Percentiles rank a stretch among this genome's conserved stretches.
phyloP scores from a whole-genome alignment of 345 rosid genomes.

The Corymbia maculata region DNA sequence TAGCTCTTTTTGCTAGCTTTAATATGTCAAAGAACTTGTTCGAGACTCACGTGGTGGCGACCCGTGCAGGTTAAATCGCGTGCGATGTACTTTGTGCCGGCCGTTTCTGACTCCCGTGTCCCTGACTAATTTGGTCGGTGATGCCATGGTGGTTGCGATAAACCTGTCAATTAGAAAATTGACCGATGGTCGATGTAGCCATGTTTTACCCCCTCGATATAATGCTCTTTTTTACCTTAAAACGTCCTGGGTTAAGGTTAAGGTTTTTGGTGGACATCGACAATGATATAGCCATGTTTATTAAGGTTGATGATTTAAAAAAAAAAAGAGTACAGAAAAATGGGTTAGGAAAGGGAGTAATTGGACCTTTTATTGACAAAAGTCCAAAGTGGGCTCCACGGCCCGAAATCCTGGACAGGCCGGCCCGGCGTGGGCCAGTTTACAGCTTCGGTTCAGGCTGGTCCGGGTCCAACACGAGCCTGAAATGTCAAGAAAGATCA shows the following conservation, averaged over 20 bases:
- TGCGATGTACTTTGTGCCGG: neutral
- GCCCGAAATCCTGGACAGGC: neutral
- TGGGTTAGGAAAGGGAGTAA: neutral
- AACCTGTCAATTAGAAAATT: neutral
- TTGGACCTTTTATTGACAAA: neutral
- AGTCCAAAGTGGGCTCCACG: neutral
- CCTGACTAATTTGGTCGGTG: neutral
- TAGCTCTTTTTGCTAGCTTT: neutral
- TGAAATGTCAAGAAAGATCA: neutral
- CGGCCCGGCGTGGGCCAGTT: neutral
- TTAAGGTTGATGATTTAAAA: neutral
- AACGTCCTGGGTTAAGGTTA: neutral
- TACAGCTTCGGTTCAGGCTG: neutral
- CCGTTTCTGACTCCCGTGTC: accelerated
- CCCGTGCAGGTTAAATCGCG: neutral
- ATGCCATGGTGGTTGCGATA: accelerated
- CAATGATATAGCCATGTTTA: neutral
- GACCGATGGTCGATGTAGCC: too few species aligned
- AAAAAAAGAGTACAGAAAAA: neutral
- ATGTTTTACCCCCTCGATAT: neutral
- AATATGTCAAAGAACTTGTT: neutral
- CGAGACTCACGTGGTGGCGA: neutral
- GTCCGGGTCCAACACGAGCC: neutral
- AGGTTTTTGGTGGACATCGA: neutral
- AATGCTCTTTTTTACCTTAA: neutral